Base-by-base conservation (phyloP, 176 grass and related monocot species). In the Luzula sylvatica region DNA sequence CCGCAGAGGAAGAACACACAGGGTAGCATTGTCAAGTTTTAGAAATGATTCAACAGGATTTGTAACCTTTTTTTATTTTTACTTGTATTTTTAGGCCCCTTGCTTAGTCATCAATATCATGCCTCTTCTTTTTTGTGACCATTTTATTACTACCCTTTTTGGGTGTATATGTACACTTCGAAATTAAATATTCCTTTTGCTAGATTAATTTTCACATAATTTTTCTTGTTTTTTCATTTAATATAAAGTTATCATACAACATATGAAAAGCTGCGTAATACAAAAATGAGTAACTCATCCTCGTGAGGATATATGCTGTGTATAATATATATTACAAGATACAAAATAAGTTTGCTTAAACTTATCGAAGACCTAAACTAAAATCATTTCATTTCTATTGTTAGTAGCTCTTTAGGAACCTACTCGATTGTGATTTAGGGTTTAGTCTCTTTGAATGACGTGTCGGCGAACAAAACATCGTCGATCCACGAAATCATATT, bases 401-500 rank as follows among this genome's bases (percentile, higher is more conserved):
- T 53, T 52, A 55, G 51, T 42, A 16, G 65, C 48, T 44, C 39
- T 35, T 18, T 29, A 40, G 1, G 26, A 54, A 30, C 32, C 47
- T 40, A 67, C 40, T 38, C 28, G 22, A 55, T 38, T 45, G 14
- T 67, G 49, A 61, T 41, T 61, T 41, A 13, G 21, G 30, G 30
- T 16, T 50, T 46, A n/a, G 65, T 57, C 61, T 73, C 73, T 53
- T 65, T 77, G 19, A 56, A 72, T n/a, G 78, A 62, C 38, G 60
- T 82, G 71, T 98, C 81, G 2, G 69, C 72, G 58, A 90, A 83
- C 55, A 90, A 75, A 47, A 90, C 85, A 18, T 98, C 92, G 22
- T 86, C 85, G 46, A 82, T 83, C 92, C 85, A 98, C 11, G 92
- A 89, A 28, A 98, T 75, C 3, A 90, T 69, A 67, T 98, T 98